These are phyloP conservation scores for Pythium coloratum DNA, from an alignment of 352 stramenopile genomes.

Conservation along the genomic window DNA sequence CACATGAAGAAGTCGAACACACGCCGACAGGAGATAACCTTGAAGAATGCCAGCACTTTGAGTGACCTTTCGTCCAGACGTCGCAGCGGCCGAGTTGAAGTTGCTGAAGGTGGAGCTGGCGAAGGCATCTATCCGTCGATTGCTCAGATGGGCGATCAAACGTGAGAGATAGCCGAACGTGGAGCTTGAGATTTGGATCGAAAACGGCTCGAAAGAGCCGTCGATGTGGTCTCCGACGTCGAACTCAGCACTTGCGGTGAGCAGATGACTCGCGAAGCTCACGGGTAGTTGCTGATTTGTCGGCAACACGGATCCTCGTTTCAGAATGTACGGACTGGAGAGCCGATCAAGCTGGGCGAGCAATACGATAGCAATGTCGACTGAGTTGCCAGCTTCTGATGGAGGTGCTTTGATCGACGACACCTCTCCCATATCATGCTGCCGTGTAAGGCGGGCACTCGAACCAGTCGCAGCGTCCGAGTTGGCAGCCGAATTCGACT, in stretches of 20 bases:
- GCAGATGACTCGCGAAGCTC: background rate
- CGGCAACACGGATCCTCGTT: slow-evolving; percentile 17
- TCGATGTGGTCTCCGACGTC: slow-evolving; percentile 2
- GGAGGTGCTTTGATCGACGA: background rate
- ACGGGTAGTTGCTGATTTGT: background rate
- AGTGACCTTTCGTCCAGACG: background rate
- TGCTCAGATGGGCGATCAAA: background rate
- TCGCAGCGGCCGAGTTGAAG: background rate
- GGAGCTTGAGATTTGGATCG: background rate
- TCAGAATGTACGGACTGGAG: slow-evolving; percentile 45
- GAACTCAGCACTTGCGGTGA: background rate
- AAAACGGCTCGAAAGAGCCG: slow-evolving; percentile 6
- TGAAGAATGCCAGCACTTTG: slow-evolving; percentile 30
- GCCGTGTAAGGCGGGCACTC: background rate
- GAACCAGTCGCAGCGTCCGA: background rate
- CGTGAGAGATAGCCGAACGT: background rate
- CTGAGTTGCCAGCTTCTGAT: slow-evolving; percentile 21
- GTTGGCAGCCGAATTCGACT: background rate
- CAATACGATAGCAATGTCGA: slow-evolving; percentile 54
- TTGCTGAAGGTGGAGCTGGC: background rate
- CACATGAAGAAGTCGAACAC: slow-evolving; percentile 68
- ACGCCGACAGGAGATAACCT: slow-evolving; percentile 64
- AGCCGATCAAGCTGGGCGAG: slow-evolving; percentile 82
- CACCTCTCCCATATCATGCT: background rate
- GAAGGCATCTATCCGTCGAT: background rate